Percentiles rank a stretch among this genome's conserved stretches.
Conservation (phyloP, 306 rosid species). For the Psophocarpus tetragonolobus region DNA sequence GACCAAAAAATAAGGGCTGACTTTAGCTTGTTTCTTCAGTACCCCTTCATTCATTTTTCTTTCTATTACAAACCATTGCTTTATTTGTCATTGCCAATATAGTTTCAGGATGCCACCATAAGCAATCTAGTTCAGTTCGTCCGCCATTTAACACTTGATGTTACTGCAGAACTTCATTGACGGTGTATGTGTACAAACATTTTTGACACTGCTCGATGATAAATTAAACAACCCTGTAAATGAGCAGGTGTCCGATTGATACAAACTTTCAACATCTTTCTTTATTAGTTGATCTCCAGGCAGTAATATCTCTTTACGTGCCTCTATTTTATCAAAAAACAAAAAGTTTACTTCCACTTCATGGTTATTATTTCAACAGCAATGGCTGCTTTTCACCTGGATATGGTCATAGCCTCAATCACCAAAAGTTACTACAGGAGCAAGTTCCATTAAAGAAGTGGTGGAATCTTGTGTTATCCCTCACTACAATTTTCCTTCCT, state of each 20-base stretch:
- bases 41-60: not conserved
- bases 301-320: not conserved
- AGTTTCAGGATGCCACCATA: constrained; percentile 5
- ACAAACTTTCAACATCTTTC: constrained; percentile 5
- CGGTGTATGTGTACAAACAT: not conserved
- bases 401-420: constrained; percentile 29
- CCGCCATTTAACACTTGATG: not conserved
- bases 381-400: constrained; percentile 1
- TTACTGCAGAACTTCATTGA: not conserved
- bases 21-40: not conserved
- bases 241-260: not conserved
- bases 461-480: constrained; percentile 81
- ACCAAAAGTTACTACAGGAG: constrained; percentile 83
- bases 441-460: constrained; percentile 71
- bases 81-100: not conserved
- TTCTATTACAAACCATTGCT: not conserved
- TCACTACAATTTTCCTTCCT: constrained; percentile 71
- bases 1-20: not conserved
- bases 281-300: not conserved
- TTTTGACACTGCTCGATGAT: not conserved
- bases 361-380: constrained; percentile 9
- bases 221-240: constrained; percentile 8
- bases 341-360: constrained; percentile 4
- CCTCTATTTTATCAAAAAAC: not conserved
- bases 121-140: not conserved